Conservation (phyloP, 257 asterid genomes). For the Solanum acaule region DNA sequence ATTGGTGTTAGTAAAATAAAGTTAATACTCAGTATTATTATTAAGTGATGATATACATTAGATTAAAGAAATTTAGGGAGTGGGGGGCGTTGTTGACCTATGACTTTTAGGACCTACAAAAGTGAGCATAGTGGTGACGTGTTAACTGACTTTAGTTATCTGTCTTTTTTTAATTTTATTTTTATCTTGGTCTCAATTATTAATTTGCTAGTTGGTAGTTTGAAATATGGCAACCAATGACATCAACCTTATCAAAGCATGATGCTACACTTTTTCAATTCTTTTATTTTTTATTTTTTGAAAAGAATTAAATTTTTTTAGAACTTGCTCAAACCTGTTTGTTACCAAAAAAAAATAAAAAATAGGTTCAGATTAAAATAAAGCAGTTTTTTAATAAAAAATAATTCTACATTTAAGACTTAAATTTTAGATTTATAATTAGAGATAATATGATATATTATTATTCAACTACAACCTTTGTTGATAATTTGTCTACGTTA, state of each 20-base stretch:
- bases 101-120: neutral
- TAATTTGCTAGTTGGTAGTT: neutral
- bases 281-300: neutral
- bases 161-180: neutral
- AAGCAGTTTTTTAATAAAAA: no score
- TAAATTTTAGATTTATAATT: neutral
- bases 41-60: neutral
- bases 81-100: conserved; percentile 33
- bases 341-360: no score
- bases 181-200: neutral
- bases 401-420: no score
- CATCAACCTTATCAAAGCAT: neutral
- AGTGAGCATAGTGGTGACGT: neutral
- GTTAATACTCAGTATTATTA: neutral
- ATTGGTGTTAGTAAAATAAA: neutral
- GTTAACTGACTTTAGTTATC: neutral
- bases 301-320: no score
- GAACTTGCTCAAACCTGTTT: no score
- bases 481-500: no score
- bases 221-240: neutral
- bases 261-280: neutral
- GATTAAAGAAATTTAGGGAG: neutral
- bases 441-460: neutral
- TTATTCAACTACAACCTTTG: neutral
- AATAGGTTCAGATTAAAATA: no score